phyloP scores from a whole-genome alignment of 2,329 filamentous ascomycete genomes.

The Ophiosphaerella narmari region DNA sequence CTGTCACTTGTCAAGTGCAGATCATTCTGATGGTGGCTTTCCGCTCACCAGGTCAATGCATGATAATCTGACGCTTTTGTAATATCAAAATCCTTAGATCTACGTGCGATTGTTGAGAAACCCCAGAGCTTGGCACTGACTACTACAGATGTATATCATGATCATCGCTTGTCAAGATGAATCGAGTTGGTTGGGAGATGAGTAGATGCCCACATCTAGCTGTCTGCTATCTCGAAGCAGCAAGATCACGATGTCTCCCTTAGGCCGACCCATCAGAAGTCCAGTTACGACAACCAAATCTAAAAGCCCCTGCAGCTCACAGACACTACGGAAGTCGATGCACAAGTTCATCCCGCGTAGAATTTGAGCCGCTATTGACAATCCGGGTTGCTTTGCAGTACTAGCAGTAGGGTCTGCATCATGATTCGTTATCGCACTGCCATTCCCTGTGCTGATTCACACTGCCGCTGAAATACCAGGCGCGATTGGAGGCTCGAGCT shows the following conservation, averaged over 20 bases:
- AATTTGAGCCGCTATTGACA: constrained; percentile 2
- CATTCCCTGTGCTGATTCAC: not conserved
- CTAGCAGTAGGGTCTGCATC: constrained; percentile 8
- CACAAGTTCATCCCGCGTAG: constrained; percentile 8
- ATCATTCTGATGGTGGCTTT: constrained; percentile 8
- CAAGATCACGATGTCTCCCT: constrained; percentile 9
- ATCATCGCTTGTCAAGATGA: constrained; percentile 12
- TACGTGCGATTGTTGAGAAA: constrained; percentile 13
- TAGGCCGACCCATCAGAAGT: constrained; percentile 2
- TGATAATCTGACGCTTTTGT: constrained; percentile 9
- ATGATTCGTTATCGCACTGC: constrained; percentile 15
- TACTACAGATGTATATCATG: constrained; percentile 4
- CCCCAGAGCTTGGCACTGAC: constrained; percentile 2
- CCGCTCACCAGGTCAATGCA: constrained; percentile 15
- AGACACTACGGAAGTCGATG: not conserved
- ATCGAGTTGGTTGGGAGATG: constrained; percentile 8
- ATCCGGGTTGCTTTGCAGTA: constrained; percentile 4
- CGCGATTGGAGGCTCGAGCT: constrained; percentile 10
- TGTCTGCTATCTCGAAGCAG: constrained; percentile 12
- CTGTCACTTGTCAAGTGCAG: constrained; percentile 15
- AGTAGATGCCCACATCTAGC: constrained; percentile 12
- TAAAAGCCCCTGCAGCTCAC: constrained; percentile 10
- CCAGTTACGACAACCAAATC: constrained; percentile 2
- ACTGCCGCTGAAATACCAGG: not conserved
- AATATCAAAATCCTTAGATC: constrained; percentile 5